These are phyloP conservation scores for Peronospora tabacina DNA, from an alignment of 352 stramenopile species.

Conservation along the genomic window DNA sequence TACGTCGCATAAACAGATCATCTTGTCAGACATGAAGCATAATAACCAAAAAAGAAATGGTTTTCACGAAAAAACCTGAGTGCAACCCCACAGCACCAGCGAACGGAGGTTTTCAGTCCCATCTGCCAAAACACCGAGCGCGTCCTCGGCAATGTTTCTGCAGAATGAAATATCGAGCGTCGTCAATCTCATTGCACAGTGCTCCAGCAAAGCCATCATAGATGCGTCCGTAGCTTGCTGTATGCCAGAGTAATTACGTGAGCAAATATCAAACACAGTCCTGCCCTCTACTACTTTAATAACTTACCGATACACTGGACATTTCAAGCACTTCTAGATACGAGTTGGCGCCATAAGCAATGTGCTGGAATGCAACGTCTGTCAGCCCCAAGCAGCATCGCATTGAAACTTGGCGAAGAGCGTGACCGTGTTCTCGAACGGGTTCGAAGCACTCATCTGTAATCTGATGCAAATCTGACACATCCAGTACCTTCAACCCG, in stretches of 20 bases:
- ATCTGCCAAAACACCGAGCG: constrained; percentile 54
- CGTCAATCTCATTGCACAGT: constrained; percentile 36
- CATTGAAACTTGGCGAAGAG: constrained; percentile 48
- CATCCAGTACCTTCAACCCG: constrained; percentile 45
- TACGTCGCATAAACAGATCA: background rate
- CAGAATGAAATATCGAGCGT: constrained; percentile 76
- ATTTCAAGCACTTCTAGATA: constrained; percentile 62
- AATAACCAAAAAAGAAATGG: background rate
- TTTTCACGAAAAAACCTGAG: constrained; percentile 33
- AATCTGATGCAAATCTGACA: constrained; percentile 64
- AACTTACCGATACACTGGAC: constrained; percentile 64
- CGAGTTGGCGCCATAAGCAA: constrained; percentile 46
- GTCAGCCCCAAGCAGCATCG: constrained; percentile 54
- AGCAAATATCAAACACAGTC: background rate
- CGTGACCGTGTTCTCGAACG: constrained; percentile 45
- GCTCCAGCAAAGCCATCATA: constrained; percentile 42
- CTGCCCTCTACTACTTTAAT: background rate
- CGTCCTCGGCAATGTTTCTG: constrained; percentile 58
- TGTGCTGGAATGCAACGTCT: constrained; percentile 47
- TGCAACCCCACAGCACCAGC: constrained; percentile 68
- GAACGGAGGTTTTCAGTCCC: constrained; percentile 34
- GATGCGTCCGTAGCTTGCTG: constrained; percentile 52
- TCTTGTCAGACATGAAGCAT: background rate
- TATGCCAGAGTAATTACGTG: constrained; percentile 2
- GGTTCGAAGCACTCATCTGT: constrained; percentile 59